These are phyloP conservation scores for Plasmodium reichenowi DNA, from an alignment of 169 alveolate species.

Conservation along the genomic window DNA sequence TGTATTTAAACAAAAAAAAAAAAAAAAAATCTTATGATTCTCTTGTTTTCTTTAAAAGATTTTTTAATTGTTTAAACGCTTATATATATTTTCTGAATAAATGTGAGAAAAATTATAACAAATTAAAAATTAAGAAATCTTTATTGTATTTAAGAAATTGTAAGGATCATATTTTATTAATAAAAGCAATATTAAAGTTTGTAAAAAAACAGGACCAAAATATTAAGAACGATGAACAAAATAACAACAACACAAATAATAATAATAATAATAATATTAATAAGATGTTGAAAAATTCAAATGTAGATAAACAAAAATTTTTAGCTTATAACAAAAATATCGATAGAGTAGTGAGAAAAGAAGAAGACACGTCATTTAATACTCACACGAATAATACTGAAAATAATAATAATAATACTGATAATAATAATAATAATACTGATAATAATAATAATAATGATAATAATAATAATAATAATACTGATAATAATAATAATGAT, in stretches of 20 bases:
- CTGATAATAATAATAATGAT: not conserved
- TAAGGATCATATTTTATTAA: constrained; percentile 45
- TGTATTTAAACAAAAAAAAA: constrained; percentile 54
- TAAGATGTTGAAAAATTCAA: not conserved
- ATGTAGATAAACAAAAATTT: too few relatives aligned
- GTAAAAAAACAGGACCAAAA: not conserved
- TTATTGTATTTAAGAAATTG: constrained; percentile 69
- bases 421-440: too few relatives aligned
- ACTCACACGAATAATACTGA: too few relatives aligned
- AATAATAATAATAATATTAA: not conserved
- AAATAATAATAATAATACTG: too few relatives aligned
- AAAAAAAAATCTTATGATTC: constrained; percentile 65
- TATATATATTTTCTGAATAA: constrained; percentile 36
- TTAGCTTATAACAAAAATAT: too few relatives aligned
- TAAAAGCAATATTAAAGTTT: constrained; percentile 46
- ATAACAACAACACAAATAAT: not conserved
- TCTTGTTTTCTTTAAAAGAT: constrained; percentile 49
- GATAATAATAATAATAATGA: not conserved
- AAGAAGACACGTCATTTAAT: too few relatives aligned
- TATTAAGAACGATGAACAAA: not conserved
- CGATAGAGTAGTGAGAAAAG: too few relatives aligned
- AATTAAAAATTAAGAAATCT: constrained; percentile 46
- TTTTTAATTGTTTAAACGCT: constrained; percentile 61
- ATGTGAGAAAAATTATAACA: constrained; percentile 43
- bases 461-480: constrained; percentile 3